Base-by-base conservation (phyloP, 2,329 filamentous ascomycete species). In the Stagonosporopsis rhizophila region DNA sequence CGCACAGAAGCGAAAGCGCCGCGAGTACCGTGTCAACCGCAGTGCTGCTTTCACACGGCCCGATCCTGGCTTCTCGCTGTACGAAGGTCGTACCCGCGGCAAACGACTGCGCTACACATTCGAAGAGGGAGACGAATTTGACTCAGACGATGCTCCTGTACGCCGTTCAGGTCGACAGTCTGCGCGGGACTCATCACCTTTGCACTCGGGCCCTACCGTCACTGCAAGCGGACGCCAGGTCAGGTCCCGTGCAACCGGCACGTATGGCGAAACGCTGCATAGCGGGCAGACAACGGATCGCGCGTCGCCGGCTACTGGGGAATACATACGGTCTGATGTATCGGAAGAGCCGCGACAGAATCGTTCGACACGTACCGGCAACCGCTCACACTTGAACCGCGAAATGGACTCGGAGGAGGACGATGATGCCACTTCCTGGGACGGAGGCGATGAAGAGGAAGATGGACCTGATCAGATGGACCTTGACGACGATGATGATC, bases 71-170 rank as follows among this genome's bases (percentile, higher is more conserved):
- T 96, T 94, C 73, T 97, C 93, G 1, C 82, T 96, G 55, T 99
- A 99, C 75, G 95, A 99, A 79, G 95, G 95, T 45, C 91, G 95
- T 49, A 99, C 96, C 5, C 87, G 95, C 56, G 95, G 95, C 53
- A 98, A 99, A 81, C 90, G 94, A 59, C 90, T 96, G 79, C 96
- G 93, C 76, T 99, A 99, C 72, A 99, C 92, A 0, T 99, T 91
- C 72, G 96, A 92, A 0, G 93, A 97, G 48, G 91, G 96, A 22
- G 91, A 96, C 64, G 92, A 96, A n/a, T 81, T 79, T 47, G 85
- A 85, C 70, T 88, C 87, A 73, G 93, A 81, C 58, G 78, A 79
- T 17, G 85, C 88, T 6, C 91, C 91, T 12, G 84, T 87, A 17
- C 87, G 85, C 40, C 80, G 82, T 42, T 87, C 85, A 4, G 79